A percentile compares a stretch with the other conserved stretches of the same genome.
These are phyloP conservation scores for Lachancea meyersii DNA, from an alignment of 805 yeast genomes.

Conservation along the genomic window DNA sequence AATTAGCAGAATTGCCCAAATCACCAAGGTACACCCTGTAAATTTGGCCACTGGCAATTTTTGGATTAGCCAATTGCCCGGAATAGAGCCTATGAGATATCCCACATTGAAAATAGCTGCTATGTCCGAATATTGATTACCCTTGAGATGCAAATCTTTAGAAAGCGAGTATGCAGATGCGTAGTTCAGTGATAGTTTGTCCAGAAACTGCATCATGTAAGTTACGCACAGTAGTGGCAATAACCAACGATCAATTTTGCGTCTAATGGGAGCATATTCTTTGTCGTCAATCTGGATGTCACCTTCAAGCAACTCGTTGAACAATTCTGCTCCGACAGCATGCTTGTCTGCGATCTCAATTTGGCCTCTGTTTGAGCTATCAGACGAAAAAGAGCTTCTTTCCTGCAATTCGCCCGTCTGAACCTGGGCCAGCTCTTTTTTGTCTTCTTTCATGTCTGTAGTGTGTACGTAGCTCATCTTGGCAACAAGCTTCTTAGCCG, in stretches of 20 bases:
- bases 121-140: conserved; percentile 36
- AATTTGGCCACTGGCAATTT: conserved; percentile 26
- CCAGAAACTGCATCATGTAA: conserved; percentile 19
- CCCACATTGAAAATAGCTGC: conserved; percentile 38
- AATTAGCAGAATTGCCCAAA: conserved; percentile 17
- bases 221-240: conserved; percentile 20
- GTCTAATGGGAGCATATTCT: conserved; percentile 17
- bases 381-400: background rate
- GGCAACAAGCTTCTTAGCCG: background rate
- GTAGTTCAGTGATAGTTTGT: conserved; percentile 16
- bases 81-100: conserved; percentile 32
- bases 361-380: background rate
- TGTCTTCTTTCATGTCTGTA: conserved; percentile 2
- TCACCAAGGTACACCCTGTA: conserved; percentile 17
- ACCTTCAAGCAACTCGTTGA: conserved; percentile 13
- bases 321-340: conserved; percentile 16
- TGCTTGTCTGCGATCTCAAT: conserved; percentile 3
- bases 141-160: conserved; percentile 35
- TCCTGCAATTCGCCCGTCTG: conserved; percentile 1
- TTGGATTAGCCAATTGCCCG: conserved; percentile 18
- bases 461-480: background rate
- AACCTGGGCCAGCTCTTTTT: background rate
- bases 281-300: conserved; percentile 12
- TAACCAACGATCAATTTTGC: conserved; percentile 21
- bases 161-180: conserved; percentile 21